phyloP scores from a whole-genome alignment of 2,329 filamentous ascomycete genomes.

The Pseudocercospora vitis region DNA sequence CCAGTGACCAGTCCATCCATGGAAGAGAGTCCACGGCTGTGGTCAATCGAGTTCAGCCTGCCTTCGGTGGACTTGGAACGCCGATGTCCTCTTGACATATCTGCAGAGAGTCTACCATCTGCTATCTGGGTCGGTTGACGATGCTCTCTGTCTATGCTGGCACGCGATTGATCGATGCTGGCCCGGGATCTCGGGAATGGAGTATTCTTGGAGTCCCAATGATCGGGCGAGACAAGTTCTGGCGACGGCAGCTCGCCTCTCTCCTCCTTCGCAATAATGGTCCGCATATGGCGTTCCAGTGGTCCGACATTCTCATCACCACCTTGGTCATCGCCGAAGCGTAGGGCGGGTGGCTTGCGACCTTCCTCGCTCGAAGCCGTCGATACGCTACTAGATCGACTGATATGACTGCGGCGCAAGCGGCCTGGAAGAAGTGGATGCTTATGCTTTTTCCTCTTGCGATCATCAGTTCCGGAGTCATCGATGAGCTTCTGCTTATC shows the following conservation, averaged over 20 bases:
- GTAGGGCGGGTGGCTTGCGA: conserved; percentile 46
- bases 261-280: conserved; percentile 47
- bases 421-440: conserved; percentile 27
- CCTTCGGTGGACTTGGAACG: conserved; percentile 29
- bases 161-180: conserved; percentile 11
- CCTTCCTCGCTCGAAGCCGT: conserved; percentile 35
- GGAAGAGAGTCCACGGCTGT: conserved; percentile 11
- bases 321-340: conserved; percentile 45
- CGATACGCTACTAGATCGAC: conserved; percentile 30
- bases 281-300: conserved; percentile 47
- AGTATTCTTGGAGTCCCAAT: conserved; percentile 36
- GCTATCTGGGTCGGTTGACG: conserved; percentile 16
- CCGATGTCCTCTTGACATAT: conserved; percentile 17
- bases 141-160: not conserved
- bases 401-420: conserved; percentile 26
- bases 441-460: conserved; percentile 13
- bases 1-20: conserved; percentile 20
- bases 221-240: conserved; percentile 44
- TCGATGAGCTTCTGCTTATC: conserved; percentile 13
- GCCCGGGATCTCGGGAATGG: conserved; percentile 24
- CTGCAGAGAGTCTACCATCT: conserved; percentile 27
- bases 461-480: conserved; percentile 22
- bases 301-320: conserved; percentile 49
- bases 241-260: conserved; percentile 40
- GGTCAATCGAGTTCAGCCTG: conserved; percentile 19